phyloP scores from a whole-genome alignment of 108 stramenopile genomes.

The Pseudonitzschia delicatissima region DNA sequence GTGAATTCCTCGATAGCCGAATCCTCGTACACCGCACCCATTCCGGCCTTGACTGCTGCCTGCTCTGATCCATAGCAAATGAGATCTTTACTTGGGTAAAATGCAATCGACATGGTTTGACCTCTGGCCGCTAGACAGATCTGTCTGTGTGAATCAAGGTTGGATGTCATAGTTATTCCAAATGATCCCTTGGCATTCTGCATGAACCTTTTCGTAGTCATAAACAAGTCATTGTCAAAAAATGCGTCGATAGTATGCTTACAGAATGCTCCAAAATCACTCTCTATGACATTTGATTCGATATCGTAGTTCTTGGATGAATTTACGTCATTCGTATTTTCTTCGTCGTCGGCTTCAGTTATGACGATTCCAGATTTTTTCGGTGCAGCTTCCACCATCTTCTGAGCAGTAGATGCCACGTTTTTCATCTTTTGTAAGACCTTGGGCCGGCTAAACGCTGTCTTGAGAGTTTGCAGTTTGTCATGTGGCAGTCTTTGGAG shows the following conservation, averaged over 20 bases:
- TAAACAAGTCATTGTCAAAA: constrained; percentile 77
- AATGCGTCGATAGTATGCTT: constrained; percentile 60
- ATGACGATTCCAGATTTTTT: not conserved
- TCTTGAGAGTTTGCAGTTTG: constrained; percentile 7
- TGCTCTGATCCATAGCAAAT: constrained; percentile 82
- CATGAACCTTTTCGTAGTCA: constrained; percentile 59
- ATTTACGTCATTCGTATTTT: not conserved
- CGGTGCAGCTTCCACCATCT: not conserved
- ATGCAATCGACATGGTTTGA: constrained; percentile 75
- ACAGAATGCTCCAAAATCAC: constrained; percentile 24
- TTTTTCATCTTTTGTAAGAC: not conserved
- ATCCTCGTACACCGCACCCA: constrained; percentile 27
- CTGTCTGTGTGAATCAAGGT: constrained; percentile 72
- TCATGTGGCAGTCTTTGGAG: not conserved
- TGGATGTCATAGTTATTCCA: constrained; percentile 60
- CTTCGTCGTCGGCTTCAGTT: not conserved
- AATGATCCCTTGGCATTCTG: constrained; percentile 75
- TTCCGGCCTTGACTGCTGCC: constrained; percentile 78
- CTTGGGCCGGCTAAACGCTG: not conserved
- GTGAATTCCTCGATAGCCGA: too few relatives aligned
- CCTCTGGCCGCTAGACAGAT: constrained; percentile 77
- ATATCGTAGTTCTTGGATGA: not conserved
- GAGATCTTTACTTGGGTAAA: constrained; percentile 75
- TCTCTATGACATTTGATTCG: constrained; percentile 1
- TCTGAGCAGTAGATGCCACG: not conserved